Base-by-base conservation (phyloP, 176 grass and related monocot species). In the Aegilops tauschii region DNA sequence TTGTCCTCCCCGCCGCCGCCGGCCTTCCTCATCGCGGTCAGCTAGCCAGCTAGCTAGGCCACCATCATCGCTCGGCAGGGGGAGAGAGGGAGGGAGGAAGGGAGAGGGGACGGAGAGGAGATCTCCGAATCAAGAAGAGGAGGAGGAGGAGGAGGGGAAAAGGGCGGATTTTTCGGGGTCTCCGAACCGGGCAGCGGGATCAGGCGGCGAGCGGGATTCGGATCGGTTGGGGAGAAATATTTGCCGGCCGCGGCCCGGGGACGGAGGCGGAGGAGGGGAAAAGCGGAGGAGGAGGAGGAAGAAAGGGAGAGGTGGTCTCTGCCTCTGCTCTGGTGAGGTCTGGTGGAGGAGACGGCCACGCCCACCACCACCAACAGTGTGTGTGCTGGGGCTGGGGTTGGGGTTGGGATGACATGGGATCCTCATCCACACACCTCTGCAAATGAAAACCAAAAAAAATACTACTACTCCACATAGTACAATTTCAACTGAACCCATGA, bases 1-100 rank as follows among this genome's bases (percentile, higher is more conserved):
- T 89, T 93, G 39, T 90, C 87, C 63, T 91, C 72, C 12, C 12
- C 90, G 7, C 39, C 88, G 16, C 56, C 79, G 8, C 66, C 85
- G 83, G 85, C 81, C 92, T 77, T 88, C 89, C 76, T 80, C 81
- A 23, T 40, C 39, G 64, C 32, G 1, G 21, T 0, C 12, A 44
- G 37, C 23, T 25, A 25, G 23, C 23, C 12, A 44, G 37, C 69
- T 3, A 72, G 69, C 70, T 58, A 58, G 13, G 14, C 3, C 1
- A 39, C n/a, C 71, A 73, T 73, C 50, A 21, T 20, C 5, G 1
- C 50, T 56, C 54, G 2, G 2, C 16, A 16, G 25, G 18, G 3
- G 3, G 6, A 18, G 18, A 39, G 29, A 5, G 32, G 3, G 34
- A 35, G 34, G 34, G 34, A 35, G 20, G n/a, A 2, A 73, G 13